Conservation (phyloP, 139 green algal species). For the Tetraselmis chui region DNA sequence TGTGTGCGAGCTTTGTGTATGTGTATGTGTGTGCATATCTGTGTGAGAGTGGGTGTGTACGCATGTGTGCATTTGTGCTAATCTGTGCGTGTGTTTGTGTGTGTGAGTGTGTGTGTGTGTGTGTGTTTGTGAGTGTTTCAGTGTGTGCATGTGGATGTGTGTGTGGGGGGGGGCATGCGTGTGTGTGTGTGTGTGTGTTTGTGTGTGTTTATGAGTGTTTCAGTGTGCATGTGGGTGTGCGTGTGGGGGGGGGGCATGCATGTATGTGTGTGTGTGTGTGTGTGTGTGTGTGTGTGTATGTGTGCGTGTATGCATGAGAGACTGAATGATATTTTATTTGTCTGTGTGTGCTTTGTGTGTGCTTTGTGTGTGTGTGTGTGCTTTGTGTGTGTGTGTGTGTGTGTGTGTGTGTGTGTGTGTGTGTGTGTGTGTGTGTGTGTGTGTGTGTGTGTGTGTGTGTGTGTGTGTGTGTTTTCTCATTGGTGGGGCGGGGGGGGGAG, state of each 20-base stretch:
- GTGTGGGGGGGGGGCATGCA: too few relatives aligned
- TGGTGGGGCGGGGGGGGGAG: too few relatives aligned
- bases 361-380: neutral
- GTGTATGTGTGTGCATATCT: neutral
- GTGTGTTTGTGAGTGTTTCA: neutral
- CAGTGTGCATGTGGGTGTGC: neutral
- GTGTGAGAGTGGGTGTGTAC: neutral
- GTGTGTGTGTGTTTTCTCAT: neutral
- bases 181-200: neutral
- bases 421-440: neutral
- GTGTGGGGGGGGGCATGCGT: too few relatives aligned
- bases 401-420: neutral
- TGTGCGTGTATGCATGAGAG: neutral
- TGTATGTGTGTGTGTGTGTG: too few relatives aligned
- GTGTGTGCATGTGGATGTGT: too few relatives aligned
- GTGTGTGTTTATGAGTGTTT: too few relatives aligned
- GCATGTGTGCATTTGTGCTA: neutral
- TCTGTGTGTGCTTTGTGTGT: neutral
- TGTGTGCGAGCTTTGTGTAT: neutral
- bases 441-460: neutral
- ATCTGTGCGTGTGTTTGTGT: neutral
- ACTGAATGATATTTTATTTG: too few relatives aligned
- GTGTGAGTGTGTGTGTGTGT: neutral
- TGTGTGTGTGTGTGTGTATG: neutral
- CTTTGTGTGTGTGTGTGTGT: neutral